A percentile compares a stretch with the other conserved stretches of the same genome.
phyloP scores from a whole-genome alignment of 1,139 yeast genomes.

The Keqinozyma sinolaborantium region DNA sequence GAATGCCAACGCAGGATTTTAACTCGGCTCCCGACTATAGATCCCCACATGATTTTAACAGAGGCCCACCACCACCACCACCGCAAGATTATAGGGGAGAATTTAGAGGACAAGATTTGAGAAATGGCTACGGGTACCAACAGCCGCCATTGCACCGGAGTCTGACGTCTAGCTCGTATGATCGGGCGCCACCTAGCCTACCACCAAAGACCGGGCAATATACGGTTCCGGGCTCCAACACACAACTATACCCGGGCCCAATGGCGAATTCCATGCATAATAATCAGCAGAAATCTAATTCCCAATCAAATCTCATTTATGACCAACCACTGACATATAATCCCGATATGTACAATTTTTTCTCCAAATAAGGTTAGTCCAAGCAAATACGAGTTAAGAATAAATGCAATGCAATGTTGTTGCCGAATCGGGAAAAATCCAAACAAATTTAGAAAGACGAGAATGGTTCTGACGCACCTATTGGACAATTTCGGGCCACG shows the following conservation, averaged over 20 bases:
- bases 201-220: slow-evolving; percentile 10
- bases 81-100: too few species aligned
- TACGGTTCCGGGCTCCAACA: slow-evolving; percentile 9
- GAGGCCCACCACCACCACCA: too few species aligned
- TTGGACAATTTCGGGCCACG: too few species aligned
- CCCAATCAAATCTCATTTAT: slow-evolving; percentile 39
- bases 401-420: slow-evolving; percentile 3
- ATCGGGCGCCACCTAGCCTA: slow-evolving; percentile 8
- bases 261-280: slow-evolving; percentile 1
- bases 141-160: slow-evolving; percentile 10
- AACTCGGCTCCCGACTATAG: too few species aligned
- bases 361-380: slow-evolving; percentile 15
- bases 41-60: too few species aligned
- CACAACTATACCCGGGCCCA: slow-evolving; percentile 20
- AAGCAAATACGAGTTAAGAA: slow-evolving; percentile 1
- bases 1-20: too few species aligned
- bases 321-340: slow-evolving; percentile 47
- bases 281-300: too few species aligned
- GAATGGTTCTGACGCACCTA: background rate
- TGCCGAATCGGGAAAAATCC: slow-evolving; percentile 9
- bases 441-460: too few species aligned
- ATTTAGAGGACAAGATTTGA: too few species aligned
- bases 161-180: slow-evolving; percentile 6
- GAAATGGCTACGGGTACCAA: too few species aligned
- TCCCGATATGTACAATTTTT: slow-evolving; percentile 46